phyloP scores from a whole-genome alignment of 192 early-diverging fungal species.

The Coemansia sp. region DNA sequence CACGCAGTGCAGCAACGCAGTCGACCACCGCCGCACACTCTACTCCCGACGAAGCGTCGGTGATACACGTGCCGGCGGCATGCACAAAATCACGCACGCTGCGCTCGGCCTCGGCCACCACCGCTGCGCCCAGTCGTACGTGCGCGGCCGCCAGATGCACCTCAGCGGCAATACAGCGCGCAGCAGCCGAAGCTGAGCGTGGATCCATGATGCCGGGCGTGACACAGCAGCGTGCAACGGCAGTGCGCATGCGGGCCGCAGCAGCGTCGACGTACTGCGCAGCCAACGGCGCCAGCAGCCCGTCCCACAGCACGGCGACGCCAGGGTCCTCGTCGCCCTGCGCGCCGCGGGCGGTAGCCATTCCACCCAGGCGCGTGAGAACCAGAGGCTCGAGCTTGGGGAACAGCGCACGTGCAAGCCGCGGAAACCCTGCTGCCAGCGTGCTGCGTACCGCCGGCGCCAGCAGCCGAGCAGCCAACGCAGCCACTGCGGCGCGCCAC shows the following conservation, averaged over 20 bases:
- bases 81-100: conserved; percentile 12
- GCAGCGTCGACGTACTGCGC: conserved; percentile 27
- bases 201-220: conserved; percentile 10
- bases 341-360: conserved; percentile 7
- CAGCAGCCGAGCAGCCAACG: conserved; percentile 15
- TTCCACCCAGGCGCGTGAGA: conserved; percentile 16
- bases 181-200: conserved; percentile 12
- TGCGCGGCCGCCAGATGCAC: conserved; percentile 33
- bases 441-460: conserved; percentile 1
- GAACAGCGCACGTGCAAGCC: conserved; percentile 30
- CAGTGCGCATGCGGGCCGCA: conserved; percentile 22
- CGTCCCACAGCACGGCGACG: conserved; percentile 26
- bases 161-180: conserved; percentile 37
- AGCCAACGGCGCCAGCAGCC: conserved; percentile 20
- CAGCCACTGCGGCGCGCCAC: conserved; percentile 33
- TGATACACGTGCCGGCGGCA: background rate
- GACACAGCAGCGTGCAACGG: conserved; percentile 20
- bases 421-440: conserved; percentile 29
- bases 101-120: conserved; percentile 8
- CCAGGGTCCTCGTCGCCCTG: conserved; percentile 4
- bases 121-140: conserved; percentile 7
- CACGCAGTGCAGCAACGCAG: no score
- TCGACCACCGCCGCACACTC: background rate
- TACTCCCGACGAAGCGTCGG: background rate
- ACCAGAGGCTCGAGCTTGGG: conserved; percentile 28